Evolutionary conservation across 345 rosid genomes (phyloP), one percentile per base, ranked within the genome.

Genomic region (Brassica juncea): DNA sequence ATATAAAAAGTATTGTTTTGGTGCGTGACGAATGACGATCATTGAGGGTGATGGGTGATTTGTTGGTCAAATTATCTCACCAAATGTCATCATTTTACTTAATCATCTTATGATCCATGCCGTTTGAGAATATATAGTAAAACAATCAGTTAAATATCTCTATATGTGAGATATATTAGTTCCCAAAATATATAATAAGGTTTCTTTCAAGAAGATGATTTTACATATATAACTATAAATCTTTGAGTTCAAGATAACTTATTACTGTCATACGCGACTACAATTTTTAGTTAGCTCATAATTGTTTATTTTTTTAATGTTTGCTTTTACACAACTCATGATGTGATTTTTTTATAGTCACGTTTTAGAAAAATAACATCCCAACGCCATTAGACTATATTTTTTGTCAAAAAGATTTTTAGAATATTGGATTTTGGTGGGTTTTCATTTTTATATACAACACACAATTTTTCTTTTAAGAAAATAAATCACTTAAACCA

Each of bases 21-120:
- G 63, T 30, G 61, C 67, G 25, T 72, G 54, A 44, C 73, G 55
- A 78, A 6, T 72, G 54, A 42, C 77, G 62, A 78, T 57, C 47
- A 72, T 37, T 72, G 67, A 78, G 30, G 62, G 62, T 39, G 52
- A 58, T 78, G 30, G 62, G 62, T 39, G 52, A 58, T 78, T 28
- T 57, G 6, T 39, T 66, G 42, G 61, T 72, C 82, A 77, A 63
- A 49, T 49, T 6, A 59, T 68, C 16, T 59, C 69, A 60, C 62
- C 69, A 25, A 28, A 42, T 30, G 54, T 57, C 66, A 77, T 64
- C 54, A 37, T 77, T 77, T 44, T 52, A 52, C 30, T 49, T 16
- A 52, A 64, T 49, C 70, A 70, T 44, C 34, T 28, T 30, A 15
- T 5, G 11, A 75, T 64, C 23, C n/a, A 74, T 74, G 34, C 63